These are phyloP conservation scores for Mycena vulgaris DNA, from an alignment of 768 basidiomycete genomes.

Conservation along the genomic window DNA sequence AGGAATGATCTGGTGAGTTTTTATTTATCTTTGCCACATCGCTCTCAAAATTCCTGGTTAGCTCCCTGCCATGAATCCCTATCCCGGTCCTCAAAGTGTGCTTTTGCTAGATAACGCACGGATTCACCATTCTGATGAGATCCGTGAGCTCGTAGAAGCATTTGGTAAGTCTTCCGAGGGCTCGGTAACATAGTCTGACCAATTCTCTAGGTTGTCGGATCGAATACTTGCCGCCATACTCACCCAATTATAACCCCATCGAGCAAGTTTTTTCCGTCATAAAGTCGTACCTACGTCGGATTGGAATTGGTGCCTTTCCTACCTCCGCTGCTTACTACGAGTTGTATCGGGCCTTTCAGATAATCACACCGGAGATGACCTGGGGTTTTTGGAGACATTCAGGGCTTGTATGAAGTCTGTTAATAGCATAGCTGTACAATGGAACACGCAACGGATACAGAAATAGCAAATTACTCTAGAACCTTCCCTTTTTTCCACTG, in stretches of 20 bases:
- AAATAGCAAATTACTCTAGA: neutral
- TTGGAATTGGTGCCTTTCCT: neutral
- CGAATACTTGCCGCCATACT: slow-evolving; percentile 50
- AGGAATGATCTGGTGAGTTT: no score
- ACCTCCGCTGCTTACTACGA: slow-evolving; percentile 13
- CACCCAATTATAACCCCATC: slow-evolving; percentile 50
- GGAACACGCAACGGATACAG: neutral
- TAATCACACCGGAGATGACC: slow-evolving; percentile 23
- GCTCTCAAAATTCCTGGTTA: neutral
- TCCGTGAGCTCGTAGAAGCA: slow-evolving; percentile 36
- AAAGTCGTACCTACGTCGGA: slow-evolving; percentile 38
- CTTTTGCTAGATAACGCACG: slow-evolving; percentile 45
- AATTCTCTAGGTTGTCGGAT: slow-evolving; percentile 39
- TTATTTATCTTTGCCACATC: no score
- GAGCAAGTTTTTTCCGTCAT: slow-evolving; percentile 47
- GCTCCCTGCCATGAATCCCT: slow-evolving; percentile 42
- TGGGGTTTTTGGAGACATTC: slow-evolving; percentile 23
- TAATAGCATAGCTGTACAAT: neutral
- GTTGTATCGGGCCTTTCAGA: slow-evolving; percentile 7
- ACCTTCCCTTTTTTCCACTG: slow-evolving; percentile 22
- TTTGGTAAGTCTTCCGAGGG: slow-evolving; percentile 28
- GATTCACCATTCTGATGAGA: slow-evolving; percentile 44
- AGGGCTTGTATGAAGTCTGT: no score
- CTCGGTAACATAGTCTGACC: slow-evolving; percentile 18
- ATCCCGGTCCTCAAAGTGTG: slow-evolving; percentile 40